Conservation (phyloP, 1,284 basidiomycete genomes). For the Apiotrichum siamense region DNA sequence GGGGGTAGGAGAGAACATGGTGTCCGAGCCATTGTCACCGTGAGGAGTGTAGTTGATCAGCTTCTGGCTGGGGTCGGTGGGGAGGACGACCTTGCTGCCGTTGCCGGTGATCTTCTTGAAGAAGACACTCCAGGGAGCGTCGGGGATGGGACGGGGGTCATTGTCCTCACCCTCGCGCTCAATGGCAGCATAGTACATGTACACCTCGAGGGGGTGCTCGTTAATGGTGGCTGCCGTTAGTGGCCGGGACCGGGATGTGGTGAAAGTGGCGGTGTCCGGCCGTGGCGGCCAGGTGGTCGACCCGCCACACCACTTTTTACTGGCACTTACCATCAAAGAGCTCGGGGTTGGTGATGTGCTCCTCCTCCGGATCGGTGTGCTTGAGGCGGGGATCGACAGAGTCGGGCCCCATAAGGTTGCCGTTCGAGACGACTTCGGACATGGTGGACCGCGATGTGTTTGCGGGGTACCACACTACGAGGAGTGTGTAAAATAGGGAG, state of each 20-base stretch:
- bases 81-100: neutral
- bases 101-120: slow-evolving; percentile 8
- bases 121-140: slow-evolving; percentile 10
- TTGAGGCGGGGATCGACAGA: slow-evolving; percentile 7
- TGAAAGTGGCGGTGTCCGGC: neutral
- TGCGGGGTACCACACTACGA: neutral
- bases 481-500: neutral
- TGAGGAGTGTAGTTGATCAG: no score
- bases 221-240: slow-evolving; percentile 10
- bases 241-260: no score
- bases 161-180: slow-evolving; percentile 13
- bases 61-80: neutral
- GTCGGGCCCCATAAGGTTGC: slow-evolving; percentile 11
- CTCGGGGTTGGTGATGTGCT: slow-evolving; percentile 7
- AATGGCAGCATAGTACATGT: slow-evolving; percentile 15
- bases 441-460: neutral
- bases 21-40: no score
- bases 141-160: slow-evolving; percentile 17
- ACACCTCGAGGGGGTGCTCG: slow-evolving; percentile 15
- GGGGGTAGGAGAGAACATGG: no score
- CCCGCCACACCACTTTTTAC: neutral
- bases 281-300: neutral
- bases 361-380: neutral
- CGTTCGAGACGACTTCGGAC: neutral
- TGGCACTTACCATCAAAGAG: slow-evolving; percentile 7